phyloP scores from a whole-genome alignment of 2,329 filamentous ascomycete genomes.

The Trichophyton benhamiae region DNA sequence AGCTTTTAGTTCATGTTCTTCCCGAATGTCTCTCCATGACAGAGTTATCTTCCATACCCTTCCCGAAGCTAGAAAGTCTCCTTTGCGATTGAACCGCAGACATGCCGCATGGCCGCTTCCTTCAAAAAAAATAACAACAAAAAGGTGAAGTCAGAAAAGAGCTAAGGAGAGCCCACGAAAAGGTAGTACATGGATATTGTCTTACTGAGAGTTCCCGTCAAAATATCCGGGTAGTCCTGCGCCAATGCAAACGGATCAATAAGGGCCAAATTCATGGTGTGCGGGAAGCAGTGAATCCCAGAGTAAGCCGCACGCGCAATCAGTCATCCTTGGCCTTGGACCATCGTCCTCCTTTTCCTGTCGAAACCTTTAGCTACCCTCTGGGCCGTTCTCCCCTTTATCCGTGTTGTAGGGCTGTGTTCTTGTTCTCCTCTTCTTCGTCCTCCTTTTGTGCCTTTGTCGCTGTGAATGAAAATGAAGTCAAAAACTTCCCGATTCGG shows the following conservation, averaged over 20 bases:
- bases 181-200: slow-evolving; percentile 14
- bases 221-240: slow-evolving; percentile 79
- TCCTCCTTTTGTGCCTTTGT: neutral
- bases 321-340: neutral
- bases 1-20: slow-evolving; percentile 1
- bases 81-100: slow-evolving; percentile 80
- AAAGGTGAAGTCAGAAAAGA: neutral
- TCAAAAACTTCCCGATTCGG: neutral
- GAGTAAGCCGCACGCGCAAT: neutral
- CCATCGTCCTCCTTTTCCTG: neutral
- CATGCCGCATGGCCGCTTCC: slow-evolving; percentile 53
- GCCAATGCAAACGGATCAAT: slow-evolving; percentile 60
- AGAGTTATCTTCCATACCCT: slow-evolving; percentile 43
- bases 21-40: neutral
- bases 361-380: neutral
- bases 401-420: neutral
- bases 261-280: slow-evolving; percentile 56
- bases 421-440: neutral
- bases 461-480: neutral
- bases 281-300: neutral
- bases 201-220: slow-evolving; percentile 74
- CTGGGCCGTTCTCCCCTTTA: too few relatives aligned
- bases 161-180: slow-evolving; percentile 28
- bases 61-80: slow-evolving; percentile 88
- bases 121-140: slow-evolving; percentile 17